Percentiles rank a stretch among this genome's conserved stretches.
Evolutionary conservation across 2,329 filamentous ascomycete genomes (phyloP).

Genomic region (Aspergillus costaricaensis): DNA sequence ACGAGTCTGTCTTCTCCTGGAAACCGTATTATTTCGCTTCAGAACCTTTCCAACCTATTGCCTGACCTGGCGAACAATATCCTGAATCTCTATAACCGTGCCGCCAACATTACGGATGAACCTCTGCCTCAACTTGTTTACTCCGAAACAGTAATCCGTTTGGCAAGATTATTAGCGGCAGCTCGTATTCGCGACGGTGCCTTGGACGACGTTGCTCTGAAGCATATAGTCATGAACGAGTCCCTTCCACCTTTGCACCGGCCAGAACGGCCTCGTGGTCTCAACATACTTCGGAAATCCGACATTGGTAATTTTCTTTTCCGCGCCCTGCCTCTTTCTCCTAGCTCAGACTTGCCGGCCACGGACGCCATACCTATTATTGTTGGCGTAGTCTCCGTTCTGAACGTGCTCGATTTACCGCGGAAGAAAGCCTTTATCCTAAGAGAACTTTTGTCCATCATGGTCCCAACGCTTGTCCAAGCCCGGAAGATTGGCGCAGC

Average conservation of each 20-base stretch:
- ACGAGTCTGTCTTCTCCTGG: constrained; percentile 49
- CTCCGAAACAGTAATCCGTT: constrained; percentile 59
- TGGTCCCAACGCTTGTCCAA: constrained; percentile 83
- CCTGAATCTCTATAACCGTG: constrained; percentile 57
- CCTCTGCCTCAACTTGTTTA: constrained; percentile 56
- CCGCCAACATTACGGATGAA: constrained; percentile 55
- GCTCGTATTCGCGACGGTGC: constrained; percentile 54
- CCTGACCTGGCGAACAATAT: constrained; percentile 61
- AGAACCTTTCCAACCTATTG: constrained; percentile 55
- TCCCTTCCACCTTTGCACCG: constrained; percentile 40
- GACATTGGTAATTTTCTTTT: constrained; percentile 68
- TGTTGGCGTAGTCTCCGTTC: constrained; percentile 82
- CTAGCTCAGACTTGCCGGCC: constrained; percentile 63
- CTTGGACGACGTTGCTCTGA: constrained; percentile 53
- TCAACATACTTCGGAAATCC: constrained; percentile 56
- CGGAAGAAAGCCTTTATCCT: constrained; percentile 91
- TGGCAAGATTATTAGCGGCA: constrained; percentile 55
- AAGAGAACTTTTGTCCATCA: constrained; percentile 77
- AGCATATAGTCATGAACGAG: constrained; percentile 61
- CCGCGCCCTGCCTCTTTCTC: constrained; percentile 68
- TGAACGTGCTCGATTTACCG: constrained; percentile 75
- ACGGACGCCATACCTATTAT: constrained; percentile 78
- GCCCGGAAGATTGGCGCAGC: constrained; percentile 89
- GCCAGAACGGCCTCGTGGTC: constrained; percentile 38
- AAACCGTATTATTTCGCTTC: constrained; percentile 48